Evolutionary conservation across 192 early-diverging fungal species (phyloP).

Genomic region (Gaertneriomyces semiglobifer): DNA sequence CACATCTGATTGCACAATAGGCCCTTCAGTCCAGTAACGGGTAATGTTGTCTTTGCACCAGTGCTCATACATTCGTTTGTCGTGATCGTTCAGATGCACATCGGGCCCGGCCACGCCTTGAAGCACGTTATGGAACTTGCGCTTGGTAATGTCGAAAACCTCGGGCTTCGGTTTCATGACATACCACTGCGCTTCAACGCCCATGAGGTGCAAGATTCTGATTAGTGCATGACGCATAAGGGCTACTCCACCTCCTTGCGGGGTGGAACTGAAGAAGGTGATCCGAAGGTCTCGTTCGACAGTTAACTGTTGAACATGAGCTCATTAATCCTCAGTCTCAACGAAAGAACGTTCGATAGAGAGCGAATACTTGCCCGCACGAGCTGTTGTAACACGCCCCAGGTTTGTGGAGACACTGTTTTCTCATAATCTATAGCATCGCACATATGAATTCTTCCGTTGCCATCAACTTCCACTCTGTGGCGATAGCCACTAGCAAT

Average conservation of each 20-base stretch:
- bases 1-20: slow-evolving; percentile 67
- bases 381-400: slow-evolving; percentile 61
- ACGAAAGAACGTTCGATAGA: too few species aligned
- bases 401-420: slow-evolving; percentile 63
- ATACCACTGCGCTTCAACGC: slow-evolving; percentile 67
- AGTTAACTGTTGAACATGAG: neutral
- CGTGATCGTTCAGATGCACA: slow-evolving; percentile 53
- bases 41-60: slow-evolving; percentile 60
- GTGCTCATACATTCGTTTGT: slow-evolving; percentile 52
- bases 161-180: slow-evolving; percentile 80
- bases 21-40: slow-evolving; percentile 72
- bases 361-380: slow-evolving; percentile 20
- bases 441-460: slow-evolving; percentile 56
- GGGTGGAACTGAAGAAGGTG: slow-evolving; percentile 77
- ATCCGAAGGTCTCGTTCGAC: slow-evolving; percentile 53
- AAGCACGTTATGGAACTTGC: slow-evolving; percentile 84
- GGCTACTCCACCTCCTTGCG: slow-evolving; percentile 87
- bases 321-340: too few species aligned
- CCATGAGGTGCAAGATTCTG: slow-evolving; percentile 63
- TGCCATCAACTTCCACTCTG: slow-evolving; percentile 65
- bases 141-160: slow-evolving; percentile 83
- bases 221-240: slow-evolving; percentile 82
- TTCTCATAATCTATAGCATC: slow-evolving; percentile 62
- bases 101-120: slow-evolving; percentile 68
- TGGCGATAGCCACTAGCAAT: slow-evolving; percentile 63